These are phyloP conservation scores for Mortierella antarctica DNA, from an alignment of 192 early-diverging fungal genomes.

Conservation along the genomic window DNA sequence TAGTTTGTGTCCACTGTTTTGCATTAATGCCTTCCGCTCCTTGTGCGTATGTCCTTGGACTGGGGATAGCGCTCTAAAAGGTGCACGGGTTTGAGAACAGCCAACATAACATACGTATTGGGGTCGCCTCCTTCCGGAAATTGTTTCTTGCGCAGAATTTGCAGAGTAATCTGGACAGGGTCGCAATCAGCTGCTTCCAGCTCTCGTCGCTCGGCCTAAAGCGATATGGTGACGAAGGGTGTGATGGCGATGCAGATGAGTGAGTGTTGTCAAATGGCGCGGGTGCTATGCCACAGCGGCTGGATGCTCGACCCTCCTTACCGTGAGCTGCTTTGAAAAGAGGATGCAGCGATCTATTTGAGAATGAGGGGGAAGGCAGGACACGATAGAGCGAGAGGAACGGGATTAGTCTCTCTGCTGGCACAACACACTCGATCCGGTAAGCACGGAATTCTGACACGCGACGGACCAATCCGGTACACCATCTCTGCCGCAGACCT, in stretches of 20 bases:
- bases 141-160: slow-evolving; percentile 66
- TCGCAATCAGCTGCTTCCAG: slow-evolving; percentile 52
- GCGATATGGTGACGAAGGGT: not conserved
- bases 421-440: too few species aligned
- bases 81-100: too few species aligned
- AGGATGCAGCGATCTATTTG: slow-evolving; percentile 58
- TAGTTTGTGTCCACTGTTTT: too few species aligned
- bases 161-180: slow-evolving; percentile 57
- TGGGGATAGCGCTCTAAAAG: too few species aligned
- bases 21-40: too few species aligned
- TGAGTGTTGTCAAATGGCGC: not conserved
- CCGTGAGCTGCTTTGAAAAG: slow-evolving; percentile 60
- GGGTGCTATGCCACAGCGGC: not conserved
- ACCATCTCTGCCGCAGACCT: slow-evolving; percentile 32
- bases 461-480: slow-evolving; percentile 37
- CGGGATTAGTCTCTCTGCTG: not conserved
- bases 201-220: slow-evolving; percentile 55
- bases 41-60: too few species aligned
- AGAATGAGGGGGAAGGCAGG: not conserved
- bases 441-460: not conserved
- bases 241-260: not conserved
- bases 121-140: slow-evolving; percentile 62
- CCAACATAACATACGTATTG: slow-evolving; percentile 42
- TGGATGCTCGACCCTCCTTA: slow-evolving; percentile 16
- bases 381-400: not conserved